Evolutionary conservation across 805 yeast species (phyloP).

Genomic region (Hanseniaspora taiwanica): DNA sequence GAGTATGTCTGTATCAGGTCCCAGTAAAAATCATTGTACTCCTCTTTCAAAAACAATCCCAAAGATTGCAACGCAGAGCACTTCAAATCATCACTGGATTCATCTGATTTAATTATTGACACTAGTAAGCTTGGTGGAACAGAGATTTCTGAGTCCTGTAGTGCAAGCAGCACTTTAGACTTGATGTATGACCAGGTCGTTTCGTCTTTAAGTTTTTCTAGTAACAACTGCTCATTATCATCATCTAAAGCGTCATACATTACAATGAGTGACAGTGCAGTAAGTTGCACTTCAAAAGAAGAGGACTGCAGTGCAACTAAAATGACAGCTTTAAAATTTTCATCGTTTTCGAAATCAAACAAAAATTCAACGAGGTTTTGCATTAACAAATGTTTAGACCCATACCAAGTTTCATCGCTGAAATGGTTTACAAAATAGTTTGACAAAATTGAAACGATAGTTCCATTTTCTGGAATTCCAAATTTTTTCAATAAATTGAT

Average conservation of each 20-base stretch:
- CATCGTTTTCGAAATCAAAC: conserved; percentile 12
- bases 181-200: conserved; percentile 32
- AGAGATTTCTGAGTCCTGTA: conserved; percentile 15
- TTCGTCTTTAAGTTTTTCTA: conserved; percentile 14
- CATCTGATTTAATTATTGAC: conserved; percentile 17
- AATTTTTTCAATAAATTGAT: conserved; percentile 14
- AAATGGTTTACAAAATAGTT: conserved; percentile 26
- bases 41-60: conserved; percentile 29
- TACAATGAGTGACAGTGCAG: conserved; percentile 26
- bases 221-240: conserved; percentile 6
- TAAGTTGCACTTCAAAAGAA: conserved; percentile 33
- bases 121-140: conserved; percentile 12
- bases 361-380: conserved; percentile 23
- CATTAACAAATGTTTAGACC: conserved; percentile 37
- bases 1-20: conserved; percentile 6
- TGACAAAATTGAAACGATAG: conserved; percentile 17
- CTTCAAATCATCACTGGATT: conserved; percentile 33
- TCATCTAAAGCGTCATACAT: conserved; percentile 1
- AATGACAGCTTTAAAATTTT: conserved; percentile 18
- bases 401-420: conserved; percentile 25
- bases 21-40: conserved; percentile 7
- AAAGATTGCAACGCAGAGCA: conserved; percentile 37
- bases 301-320: conserved; percentile 26
- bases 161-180: conserved; percentile 27
- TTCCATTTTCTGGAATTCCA: conserved; percentile 4